Evolutionary conservation across 1,139 yeast species (phyloP), one percentile per base, ranked within the genome.

Genomic region (Suhomyces taliae): DNA sequence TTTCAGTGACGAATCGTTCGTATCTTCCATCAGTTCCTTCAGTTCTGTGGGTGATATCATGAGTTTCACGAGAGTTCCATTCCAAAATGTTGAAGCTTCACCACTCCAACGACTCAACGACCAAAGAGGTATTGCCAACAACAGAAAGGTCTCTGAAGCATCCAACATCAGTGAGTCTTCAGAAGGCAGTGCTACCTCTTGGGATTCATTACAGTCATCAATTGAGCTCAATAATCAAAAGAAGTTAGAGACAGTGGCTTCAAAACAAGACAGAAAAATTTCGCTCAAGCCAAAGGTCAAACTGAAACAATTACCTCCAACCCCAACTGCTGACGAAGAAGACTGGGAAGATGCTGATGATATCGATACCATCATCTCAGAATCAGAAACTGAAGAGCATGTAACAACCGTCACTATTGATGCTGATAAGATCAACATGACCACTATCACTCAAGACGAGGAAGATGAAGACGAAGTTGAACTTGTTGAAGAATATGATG

Each of bases 1-100:
- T 10, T 70, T 69, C 52, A 70, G 76, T 46, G 74, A 70, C 46
- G 76, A 71, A 44, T 69, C 76, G 1, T 63, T 59, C 14, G 72
- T 67, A 2, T 69, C 76, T 2, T 69, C 75, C 0, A 68, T 70
- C 11, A 69, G 74, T 46, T 67, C 74, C 0, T 70, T 71, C 48
- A 70, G 73, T 46, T 65, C 74, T 0, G 58, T 67, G 8, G 73
- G 71, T 2, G 76, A 70, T 41, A 56, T 64, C 12, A 58, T 69
- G 53, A 62, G 60, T 46, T 55, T 59, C 37, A 48, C 34, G 27
- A 47, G 43, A 14, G 38, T 44, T 2, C 50, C 52, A 1, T 34
- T 44, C n/a, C 46, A 38, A 32, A 39, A 39, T 11, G 39, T 32
- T 37, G 44, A 40, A 19, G n/a, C 37, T 6, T 35, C 43, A 9